Percentiles rank a stretch among this genome's conserved stretches.
Evolutionary conservation across 805 yeast species (phyloP).

Genomic region (Metschnikowia shivogae): DNA sequence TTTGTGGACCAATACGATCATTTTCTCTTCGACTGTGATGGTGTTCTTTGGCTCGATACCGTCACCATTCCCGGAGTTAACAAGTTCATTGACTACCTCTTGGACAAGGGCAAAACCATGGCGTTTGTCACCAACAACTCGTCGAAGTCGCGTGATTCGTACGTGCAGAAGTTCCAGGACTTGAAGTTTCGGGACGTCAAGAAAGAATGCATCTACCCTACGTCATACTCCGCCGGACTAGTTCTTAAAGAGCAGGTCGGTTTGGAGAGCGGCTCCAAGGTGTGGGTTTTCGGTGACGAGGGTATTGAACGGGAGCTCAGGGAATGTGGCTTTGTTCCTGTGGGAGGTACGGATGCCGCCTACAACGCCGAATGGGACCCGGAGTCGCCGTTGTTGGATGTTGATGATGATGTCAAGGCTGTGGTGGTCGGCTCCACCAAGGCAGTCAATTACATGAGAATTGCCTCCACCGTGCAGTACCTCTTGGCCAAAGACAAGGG

Average conservation of each 20-base stretch:
- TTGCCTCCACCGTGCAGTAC: constrained; percentile 36
- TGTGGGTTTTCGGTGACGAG: constrained; percentile 39
- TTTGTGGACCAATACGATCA: constrained; percentile 31
- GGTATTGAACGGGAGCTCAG: constrained; percentile 36
- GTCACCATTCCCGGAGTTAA: constrained; percentile 30
- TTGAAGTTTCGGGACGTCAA: constrained; percentile 28
- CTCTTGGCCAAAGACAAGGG: constrained; percentile 27
- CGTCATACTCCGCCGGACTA: constrained; percentile 36
- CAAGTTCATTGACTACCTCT: constrained; percentile 23
- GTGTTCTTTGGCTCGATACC: constrained; percentile 40
- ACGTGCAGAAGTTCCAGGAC: constrained; percentile 28
- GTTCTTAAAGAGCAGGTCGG: constrained; percentile 21
- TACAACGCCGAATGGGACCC: constrained; percentile 26
- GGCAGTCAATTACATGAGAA: constrained; percentile 33
- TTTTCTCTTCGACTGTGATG: constrained; percentile 41
- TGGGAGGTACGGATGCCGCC: constrained; percentile 32
- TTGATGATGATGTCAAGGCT: constrained; percentile 38
- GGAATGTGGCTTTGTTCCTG: constrained; percentile 30
- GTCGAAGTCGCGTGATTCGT: constrained; percentile 31
- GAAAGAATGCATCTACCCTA: constrained; percentile 31
- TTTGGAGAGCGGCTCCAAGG: constrained; percentile 28
- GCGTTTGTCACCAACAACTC: constrained; percentile 40
- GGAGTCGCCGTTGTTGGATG: constrained; percentile 23
- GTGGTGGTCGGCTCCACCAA: constrained; percentile 40
- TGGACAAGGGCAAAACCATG: constrained; percentile 22